Evolutionary conservation across 108 stramenopile genomes (phyloP).

Genomic region (Hondaea fermentalgiana): DNA sequence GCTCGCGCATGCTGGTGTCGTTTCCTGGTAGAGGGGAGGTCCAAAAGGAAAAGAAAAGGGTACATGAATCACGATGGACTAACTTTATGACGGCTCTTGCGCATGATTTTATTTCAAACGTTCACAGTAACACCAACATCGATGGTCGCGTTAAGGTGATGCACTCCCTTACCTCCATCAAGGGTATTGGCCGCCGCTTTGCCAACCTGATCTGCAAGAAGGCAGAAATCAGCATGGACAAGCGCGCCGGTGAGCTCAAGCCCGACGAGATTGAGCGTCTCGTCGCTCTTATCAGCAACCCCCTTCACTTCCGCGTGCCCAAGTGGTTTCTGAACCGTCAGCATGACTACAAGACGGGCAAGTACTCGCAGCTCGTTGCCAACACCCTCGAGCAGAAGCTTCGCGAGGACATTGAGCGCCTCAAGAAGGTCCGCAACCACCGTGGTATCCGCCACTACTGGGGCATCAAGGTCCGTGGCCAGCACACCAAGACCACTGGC

Average conservation of each 20-base stretch:
- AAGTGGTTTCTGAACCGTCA: constrained; percentile 99
- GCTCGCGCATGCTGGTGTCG: too few species aligned
- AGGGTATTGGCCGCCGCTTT: constrained; percentile 96
- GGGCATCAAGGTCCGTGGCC: constrained; percentile 97
- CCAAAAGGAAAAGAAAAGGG: too few species aligned
- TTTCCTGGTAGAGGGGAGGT: too few species aligned
- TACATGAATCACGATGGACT: too few species aligned
- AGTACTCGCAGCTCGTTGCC: constrained; percentile 92
- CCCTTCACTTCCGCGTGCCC: constrained; percentile 97
- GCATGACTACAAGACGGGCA: constrained; percentile 98
- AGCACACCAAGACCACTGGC: constrained; percentile 99
- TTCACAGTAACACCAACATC: constrained; percentile 84
- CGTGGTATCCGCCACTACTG: constrained; percentile 99
- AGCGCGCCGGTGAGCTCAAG: constrained; percentile 95
- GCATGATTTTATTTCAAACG: too few species aligned
- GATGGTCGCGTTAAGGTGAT: constrained; percentile 97
- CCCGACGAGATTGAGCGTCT: constrained; percentile 98
- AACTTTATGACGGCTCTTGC: too few species aligned
- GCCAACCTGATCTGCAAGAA: constrained; percentile 98
- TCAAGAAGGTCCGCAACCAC: constrained; percentile 93
- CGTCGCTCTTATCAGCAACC: constrained; percentile 95
- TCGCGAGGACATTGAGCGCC: constrained; percentile 95
- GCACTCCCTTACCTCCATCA: constrained; percentile 94
- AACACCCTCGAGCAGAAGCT: constrained; percentile 93
- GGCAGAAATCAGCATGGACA: constrained; percentile 96